Evolutionary conservation across 495 filamentous ascomycete genomes (phyloP).

Genomic region (Aspergillus baeticus): DNA sequence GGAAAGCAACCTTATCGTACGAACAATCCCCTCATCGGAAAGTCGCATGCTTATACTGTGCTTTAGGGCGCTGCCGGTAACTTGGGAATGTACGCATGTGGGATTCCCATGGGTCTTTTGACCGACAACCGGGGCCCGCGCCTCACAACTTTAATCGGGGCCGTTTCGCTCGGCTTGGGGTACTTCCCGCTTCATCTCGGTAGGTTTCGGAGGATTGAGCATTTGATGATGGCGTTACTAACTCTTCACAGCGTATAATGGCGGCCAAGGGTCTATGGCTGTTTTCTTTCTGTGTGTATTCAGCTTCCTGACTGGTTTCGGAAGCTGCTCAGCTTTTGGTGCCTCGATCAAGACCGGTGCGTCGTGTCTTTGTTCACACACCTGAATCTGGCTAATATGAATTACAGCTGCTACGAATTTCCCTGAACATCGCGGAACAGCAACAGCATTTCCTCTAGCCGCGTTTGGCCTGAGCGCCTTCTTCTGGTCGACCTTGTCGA

Average conservation of each 20-base stretch:
- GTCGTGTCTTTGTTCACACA: conserved; percentile 12
- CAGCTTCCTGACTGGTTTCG: conserved; percentile 78
- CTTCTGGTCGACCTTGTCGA: conserved; percentile 83
- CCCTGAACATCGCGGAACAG: conserved; percentile 86
- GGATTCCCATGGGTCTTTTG: conserved; percentile 85
- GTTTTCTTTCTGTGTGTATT: conserved; percentile 76
- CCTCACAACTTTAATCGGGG: conserved; percentile 70
- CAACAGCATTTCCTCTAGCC: conserved; percentile 87
- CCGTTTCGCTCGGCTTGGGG: conserved; percentile 66
- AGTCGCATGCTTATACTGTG: conserved; percentile 10
- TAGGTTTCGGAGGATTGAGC: conserved; percentile 27
- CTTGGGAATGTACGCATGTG: conserved; percentile 89
- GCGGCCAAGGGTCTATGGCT: conserved; percentile 56
- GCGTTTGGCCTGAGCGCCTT: conserved; percentile 95
- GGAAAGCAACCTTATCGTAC: conserved; percentile 83
- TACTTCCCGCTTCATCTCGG: conserved; percentile 78
- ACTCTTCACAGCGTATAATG: conserved; percentile 41
- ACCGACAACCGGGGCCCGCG: conserved; percentile 82
- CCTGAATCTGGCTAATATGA: conserved; percentile 10
- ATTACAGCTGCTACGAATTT: conserved; percentile 79
- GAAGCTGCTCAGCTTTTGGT: conserved; percentile 82
- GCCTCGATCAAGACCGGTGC: conserved; percentile 77
- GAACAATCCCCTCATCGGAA: neutral
- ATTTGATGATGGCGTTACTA: neutral
- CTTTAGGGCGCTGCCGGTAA: conserved; percentile 81